Conservation (phyloP, 2,329 filamentous ascomycete species). For the Fusarium denticulatum region DNA sequence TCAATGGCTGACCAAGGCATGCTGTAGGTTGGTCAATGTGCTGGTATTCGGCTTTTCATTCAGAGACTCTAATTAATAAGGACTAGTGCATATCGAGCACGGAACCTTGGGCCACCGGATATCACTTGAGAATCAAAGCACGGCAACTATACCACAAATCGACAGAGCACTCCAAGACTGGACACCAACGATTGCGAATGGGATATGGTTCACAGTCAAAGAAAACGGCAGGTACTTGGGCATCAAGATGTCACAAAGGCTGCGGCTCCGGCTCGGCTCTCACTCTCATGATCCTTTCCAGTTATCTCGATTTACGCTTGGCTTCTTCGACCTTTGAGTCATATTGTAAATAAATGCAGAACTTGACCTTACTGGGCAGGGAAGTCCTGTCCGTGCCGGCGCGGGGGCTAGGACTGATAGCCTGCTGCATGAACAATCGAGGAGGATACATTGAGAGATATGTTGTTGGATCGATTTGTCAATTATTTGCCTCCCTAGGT, state of each 20-base stretch:
- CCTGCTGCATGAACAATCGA: conserved; percentile 17
- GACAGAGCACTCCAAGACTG: background rate
- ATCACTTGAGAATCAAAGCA: conserved; percentile 19
- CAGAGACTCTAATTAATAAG: background rate
- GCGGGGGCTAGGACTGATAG: conserved; percentile 22
- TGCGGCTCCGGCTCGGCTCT: conserved; percentile 37
- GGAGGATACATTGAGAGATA: background rate
- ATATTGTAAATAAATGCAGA: background rate
- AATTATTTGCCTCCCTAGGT: background rate
- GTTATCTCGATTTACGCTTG: background rate
- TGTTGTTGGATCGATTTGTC: background rate
- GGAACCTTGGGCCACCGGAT: background rate
- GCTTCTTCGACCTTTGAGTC: conserved; percentile 3
- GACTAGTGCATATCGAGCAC: conserved; percentile 7
- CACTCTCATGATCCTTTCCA: conserved; percentile 1
- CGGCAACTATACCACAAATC: conserved; percentile 3
- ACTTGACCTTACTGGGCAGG: conserved; percentile 28
- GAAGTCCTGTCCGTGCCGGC: conserved; percentile 31
- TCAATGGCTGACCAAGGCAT: background rate
- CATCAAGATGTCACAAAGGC: conserved; percentile 13
- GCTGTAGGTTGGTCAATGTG: background rate
- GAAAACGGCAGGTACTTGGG: background rate
- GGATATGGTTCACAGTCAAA: background rate
- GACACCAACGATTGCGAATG: background rate
- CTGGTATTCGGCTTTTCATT: background rate